Base-by-base conservation (phyloP, 2,329 filamentous ascomycete genomes). In the Pseudocercospora fuligena region DNA sequence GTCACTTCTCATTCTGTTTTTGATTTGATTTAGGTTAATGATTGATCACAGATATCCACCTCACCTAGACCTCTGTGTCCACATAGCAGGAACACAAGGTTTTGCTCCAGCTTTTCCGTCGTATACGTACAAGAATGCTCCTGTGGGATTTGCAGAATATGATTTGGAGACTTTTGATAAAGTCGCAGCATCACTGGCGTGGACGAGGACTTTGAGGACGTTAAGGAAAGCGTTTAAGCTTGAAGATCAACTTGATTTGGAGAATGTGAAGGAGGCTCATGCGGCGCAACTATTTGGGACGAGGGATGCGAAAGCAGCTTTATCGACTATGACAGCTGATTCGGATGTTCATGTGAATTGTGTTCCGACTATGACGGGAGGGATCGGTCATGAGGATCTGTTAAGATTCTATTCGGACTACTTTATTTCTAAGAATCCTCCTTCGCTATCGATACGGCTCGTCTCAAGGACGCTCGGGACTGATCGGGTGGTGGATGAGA, bases 401-500 rank as follows among this genome's bases (percentile, higher is more conserved):
- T 77, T 78, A 29, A 74, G 78, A 5, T 89, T 89, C 75, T 89
- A 89, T 71, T 78, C 82, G 2, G 82, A 87, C 29, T 84, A 84
- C 67, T 88, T 88, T 75, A 80, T 87, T 6, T 82, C 82, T 0
- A 79, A 80, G 36, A 81, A 86, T 40, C 87, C 87, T 3, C 82
- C 84, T 0, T 84, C 83, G 16, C 82, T 87, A 74, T 79, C 80
- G 14, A 83, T 88, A 36, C 80, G 83, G 16, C 78, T 89, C 7
- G 75, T 89, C 7, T 86, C 83, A 8, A 81, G 87, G 19, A 89
- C 86, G 0, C 78, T 85, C 2, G 87, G 86, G 5, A 79, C 82
- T 0, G 85, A 89, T 72, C 81, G 85, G 2, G 80, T 89, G 2
- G 87, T 88, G 2, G 87, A 89, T 68, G 87, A 89, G 71, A 82